Percentiles rank a stretch among this genome's conserved stretches.
These are phyloP conservation scores for Hibiscus tridactylites DNA, from an alignment of 345 rosid species.

Conservation along the genomic window DNA sequence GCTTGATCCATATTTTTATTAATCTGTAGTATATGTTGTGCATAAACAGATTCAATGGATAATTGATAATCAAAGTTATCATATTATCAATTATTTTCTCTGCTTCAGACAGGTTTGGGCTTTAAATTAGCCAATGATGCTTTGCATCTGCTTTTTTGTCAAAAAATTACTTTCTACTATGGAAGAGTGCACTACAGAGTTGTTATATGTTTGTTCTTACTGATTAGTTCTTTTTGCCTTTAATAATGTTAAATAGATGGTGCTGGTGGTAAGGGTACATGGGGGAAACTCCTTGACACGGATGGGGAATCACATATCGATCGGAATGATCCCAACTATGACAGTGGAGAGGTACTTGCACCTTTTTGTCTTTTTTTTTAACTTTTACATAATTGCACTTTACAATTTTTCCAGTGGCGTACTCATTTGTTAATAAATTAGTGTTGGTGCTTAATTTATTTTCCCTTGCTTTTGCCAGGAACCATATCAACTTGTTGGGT, in stretches of 20 bases:
- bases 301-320: constrained; percentile 63
- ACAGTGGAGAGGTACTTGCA: constrained; percentile 87
- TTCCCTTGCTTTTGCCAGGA: constrained; percentile 37
- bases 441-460: constrained; percentile 1
- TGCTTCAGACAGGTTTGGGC: not conserved
- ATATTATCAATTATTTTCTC: not conserved
- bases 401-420: not conserved
- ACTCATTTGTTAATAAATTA: not conserved
- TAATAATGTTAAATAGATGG: constrained; percentile 51
- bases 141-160: not conserved
- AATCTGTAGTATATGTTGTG: not conserved
- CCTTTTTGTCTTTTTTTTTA: not conserved
- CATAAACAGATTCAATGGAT: not conserved
- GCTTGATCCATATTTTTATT: not conserved
- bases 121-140: not conserved
- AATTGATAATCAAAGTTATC: not conserved
- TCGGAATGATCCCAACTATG: constrained; percentile 93
- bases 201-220: not conserved
- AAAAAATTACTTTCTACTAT: not conserved
- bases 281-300: constrained; percentile 95
- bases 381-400: not conserved
- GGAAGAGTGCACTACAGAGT: not conserved
- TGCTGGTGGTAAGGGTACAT: constrained; percentile 93
- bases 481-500: constrained; percentile 75
- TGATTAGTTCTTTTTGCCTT: not conserved